Conservation (phyloP, 352 stramenopile species). For the Pythium insidiosum region DNA sequence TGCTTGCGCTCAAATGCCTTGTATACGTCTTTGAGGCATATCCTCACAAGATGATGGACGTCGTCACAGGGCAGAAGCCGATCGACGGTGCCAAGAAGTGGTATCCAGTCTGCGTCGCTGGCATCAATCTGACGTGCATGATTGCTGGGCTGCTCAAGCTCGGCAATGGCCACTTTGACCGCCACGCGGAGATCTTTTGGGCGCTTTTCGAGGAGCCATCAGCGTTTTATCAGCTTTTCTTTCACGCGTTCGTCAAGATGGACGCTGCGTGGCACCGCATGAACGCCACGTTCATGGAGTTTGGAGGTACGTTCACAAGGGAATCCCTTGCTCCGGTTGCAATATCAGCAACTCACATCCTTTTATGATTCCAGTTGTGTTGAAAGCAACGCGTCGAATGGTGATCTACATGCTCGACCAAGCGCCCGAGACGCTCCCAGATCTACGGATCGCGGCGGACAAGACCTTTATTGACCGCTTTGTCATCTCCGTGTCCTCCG, state of each 20-base stretch:
- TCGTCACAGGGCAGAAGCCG: slow-evolving; percentile 43
- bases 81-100: slow-evolving; percentile 35
- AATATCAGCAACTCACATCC: neutral
- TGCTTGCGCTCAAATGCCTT: slow-evolving; percentile 80
- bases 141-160: slow-evolving; percentile 59
- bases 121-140: slow-evolving; percentile 82
- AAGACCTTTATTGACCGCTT: slow-evolving; percentile 68
- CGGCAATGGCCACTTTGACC: slow-evolving; percentile 45
- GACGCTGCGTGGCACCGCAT: slow-evolving; percentile 70
- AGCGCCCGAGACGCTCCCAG: slow-evolving; percentile 35
- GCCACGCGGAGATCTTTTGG: slow-evolving; percentile 44
- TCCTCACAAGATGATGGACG: slow-evolving; percentile 52
- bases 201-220: slow-evolving; percentile 73
- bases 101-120: slow-evolving; percentile 77
- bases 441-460: slow-evolving; percentile 43
- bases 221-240: slow-evolving; percentile 82
- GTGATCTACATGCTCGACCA: slow-evolving; percentile 51
- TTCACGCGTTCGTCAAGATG: slow-evolving; percentile 71
- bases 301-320: slow-evolving; percentile 49
- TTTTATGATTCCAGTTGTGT: slow-evolving; percentile 36
- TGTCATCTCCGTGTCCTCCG: slow-evolving; percentile 34
- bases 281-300: slow-evolving; percentile 84
- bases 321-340: slow-evolving; percentile 11
- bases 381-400: slow-evolving; percentile 61
- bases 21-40: slow-evolving; percentile 76